Conservation (phyloP, 768 basidiomycete species). For the Pulveroboletus ravenelii region DNA sequence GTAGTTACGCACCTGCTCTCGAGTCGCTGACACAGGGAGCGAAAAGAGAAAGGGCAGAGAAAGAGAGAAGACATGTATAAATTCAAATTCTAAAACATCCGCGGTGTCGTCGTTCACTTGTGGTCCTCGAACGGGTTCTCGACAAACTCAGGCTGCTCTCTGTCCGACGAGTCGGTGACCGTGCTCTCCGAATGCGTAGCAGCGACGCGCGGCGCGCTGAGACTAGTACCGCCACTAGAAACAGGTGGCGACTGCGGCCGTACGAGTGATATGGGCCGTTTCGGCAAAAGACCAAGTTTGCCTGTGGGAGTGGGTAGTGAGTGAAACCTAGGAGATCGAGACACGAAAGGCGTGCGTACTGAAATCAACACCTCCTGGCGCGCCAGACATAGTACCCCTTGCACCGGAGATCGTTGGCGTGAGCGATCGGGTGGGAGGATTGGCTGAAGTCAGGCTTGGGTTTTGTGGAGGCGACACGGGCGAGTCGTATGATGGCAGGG, state of each 20-base stretch:
- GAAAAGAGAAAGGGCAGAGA: not conserved
- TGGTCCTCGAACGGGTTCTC: slow-evolving; percentile 72
- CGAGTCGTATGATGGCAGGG: slow-evolving; percentile 6
- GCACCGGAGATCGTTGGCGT: slow-evolving; percentile 6
- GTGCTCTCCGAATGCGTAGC: slow-evolving; percentile 12
- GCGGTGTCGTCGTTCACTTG: not conserved
- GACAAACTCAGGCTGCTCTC: slow-evolving; percentile 60
- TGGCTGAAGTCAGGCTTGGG: not conserved
- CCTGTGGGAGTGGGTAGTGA: slow-evolving; percentile 30
- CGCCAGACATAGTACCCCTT: slow-evolving; percentile 12
- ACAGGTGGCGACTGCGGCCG: slow-evolving; percentile 29
- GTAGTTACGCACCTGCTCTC: not conserved
- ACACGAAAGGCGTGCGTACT: slow-evolving; percentile 19
- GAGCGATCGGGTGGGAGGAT: slow-evolving; percentile 3
- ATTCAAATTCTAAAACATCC: not conserved
- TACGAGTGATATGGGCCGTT: slow-evolving; percentile 63
- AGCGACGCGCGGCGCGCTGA: slow-evolving; percentile 5
- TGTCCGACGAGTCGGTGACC: slow-evolving; percentile 28
- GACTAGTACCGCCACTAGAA: not conserved
- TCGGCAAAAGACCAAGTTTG: slow-evolving; percentile 68
- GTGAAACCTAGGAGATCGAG: not conserved
- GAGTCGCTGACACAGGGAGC: not conserved
- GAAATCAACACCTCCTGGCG: slow-evolving; percentile 28
- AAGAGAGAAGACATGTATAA: not conserved
- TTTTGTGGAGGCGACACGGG: slow-evolving; percentile 1